These are phyloP conservation scores for Aspergillus funiculosus DNA, from an alignment of 495 filamentous ascomycete genomes.

Conservation along the genomic window DNA sequence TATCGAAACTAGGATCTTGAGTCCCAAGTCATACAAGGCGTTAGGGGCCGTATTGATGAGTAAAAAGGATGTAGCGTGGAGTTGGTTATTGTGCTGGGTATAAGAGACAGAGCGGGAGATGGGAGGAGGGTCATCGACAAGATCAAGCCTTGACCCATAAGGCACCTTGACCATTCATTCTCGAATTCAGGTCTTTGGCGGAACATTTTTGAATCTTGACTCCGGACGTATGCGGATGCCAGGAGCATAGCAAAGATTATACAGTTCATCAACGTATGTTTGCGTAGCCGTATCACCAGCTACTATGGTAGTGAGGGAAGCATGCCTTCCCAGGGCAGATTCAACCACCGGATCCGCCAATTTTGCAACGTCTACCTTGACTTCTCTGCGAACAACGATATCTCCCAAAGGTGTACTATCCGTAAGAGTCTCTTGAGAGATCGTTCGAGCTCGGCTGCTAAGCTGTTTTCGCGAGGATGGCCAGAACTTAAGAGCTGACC, in stretches of 20 bases:
- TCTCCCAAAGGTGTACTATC: conserved; percentile 34
- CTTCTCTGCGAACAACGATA: conserved; percentile 51
- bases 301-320: conserved; percentile 28
- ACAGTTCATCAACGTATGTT: conserved; percentile 42
- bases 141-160: too few relatives aligned
- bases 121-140: too few relatives aligned
- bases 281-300: conserved; percentile 26
- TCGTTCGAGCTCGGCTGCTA: neutral
- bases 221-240: conserved; percentile 31
- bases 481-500: conserved; percentile 31
- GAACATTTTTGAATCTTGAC: conserved; percentile 13
- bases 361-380: conserved; percentile 45
- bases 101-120: too few relatives aligned
- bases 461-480: conserved; percentile 21
- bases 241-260: conserved; percentile 38
- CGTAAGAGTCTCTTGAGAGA: conserved; percentile 30
- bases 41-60: too few relatives aligned
- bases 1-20: too few relatives aligned
- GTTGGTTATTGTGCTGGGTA: too few relatives aligned
- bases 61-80: too few relatives aligned
- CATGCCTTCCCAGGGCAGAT: conserved; percentile 19
- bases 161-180: too few relatives aligned
- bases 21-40: too few relatives aligned
- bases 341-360: conserved; percentile 27
- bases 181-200: neutral